phyloP scores from a whole-genome alignment of 495 filamentous ascomycete genomes.

The Jackrogersella multiformis region DNA sequence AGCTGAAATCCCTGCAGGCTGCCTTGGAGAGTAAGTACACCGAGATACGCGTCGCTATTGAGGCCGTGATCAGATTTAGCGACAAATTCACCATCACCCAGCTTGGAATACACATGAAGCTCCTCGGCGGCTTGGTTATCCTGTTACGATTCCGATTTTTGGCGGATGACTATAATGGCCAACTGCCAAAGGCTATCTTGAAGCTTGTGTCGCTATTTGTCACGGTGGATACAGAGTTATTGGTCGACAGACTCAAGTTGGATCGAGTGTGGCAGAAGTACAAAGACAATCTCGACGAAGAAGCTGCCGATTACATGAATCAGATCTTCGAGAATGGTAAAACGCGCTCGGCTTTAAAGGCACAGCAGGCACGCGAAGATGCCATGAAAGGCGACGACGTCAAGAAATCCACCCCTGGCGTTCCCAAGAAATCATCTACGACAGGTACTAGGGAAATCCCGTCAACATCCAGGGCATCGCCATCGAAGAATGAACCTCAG shows the following conservation, averaged over 20 bases:
- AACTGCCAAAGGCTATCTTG: slow-evolving; percentile 70
- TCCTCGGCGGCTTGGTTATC: slow-evolving; percentile 65
- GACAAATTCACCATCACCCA: slow-evolving; percentile 20
- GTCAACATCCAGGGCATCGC: not conserved
- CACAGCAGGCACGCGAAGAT: slow-evolving; percentile 44
- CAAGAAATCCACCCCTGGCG: slow-evolving; percentile 15
- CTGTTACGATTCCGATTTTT: slow-evolving; percentile 72
- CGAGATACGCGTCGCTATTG: slow-evolving; percentile 41
- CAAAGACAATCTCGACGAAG: slow-evolving; percentile 71
- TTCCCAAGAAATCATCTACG: slow-evolving; percentile 24
- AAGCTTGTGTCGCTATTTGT: slow-evolving; percentile 71
- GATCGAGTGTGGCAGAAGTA: slow-evolving; percentile 69
- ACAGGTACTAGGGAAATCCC: slow-evolving; percentile 2
- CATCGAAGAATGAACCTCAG: slow-evolving; percentile 11
- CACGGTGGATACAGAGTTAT: slow-evolving; percentile 27
- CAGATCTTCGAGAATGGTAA: slow-evolving; percentile 59
- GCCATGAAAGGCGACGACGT: slow-evolving; percentile 8
- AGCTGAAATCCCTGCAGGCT: slow-evolving; percentile 38
- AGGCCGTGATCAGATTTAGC: slow-evolving; percentile 50
- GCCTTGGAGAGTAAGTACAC: slow-evolving; percentile 27
- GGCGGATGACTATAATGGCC: slow-evolving; percentile 70
- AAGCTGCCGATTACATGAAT: slow-evolving; percentile 59
- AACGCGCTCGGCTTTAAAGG: slow-evolving; percentile 59
- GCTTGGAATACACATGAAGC: slow-evolving; percentile 48
- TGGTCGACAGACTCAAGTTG: slow-evolving; percentile 72